Conservation (phyloP, 2,329 filamentous ascomycete species). For the Chrysoporthe austroafricana region DNA sequence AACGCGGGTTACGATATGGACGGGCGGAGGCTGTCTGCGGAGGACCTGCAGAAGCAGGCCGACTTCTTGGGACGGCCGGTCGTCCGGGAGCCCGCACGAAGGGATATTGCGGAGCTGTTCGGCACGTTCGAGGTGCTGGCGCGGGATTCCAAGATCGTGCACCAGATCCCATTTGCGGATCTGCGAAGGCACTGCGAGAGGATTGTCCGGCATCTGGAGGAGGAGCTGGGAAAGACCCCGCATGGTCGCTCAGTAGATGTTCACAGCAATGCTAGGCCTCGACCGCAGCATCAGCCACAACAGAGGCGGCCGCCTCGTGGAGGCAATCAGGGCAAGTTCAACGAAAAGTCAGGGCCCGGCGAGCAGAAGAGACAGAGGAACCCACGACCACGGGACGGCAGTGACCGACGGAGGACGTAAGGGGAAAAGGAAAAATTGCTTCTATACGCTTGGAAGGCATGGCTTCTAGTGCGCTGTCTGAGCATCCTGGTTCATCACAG, state of each 20-base stretch:
- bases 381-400: background rate
- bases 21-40: constrained; percentile 25
- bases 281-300: background rate
- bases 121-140: constrained; percentile 30
- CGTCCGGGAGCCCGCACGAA: background rate
- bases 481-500: no score
- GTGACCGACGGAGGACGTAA: background rate
- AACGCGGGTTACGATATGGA: constrained; percentile 32
- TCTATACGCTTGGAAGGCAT: no score
- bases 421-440: no score
- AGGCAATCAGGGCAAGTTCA: background rate
- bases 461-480: no score
- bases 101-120: constrained; percentile 23
- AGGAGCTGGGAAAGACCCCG: constrained; percentile 8
- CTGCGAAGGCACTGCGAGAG: constrained; percentile 23
- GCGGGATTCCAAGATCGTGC: constrained; percentile 14
- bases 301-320: background rate
- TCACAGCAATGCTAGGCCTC: background rate
- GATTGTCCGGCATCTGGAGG: constrained; percentile 27
- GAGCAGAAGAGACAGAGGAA: background rate
- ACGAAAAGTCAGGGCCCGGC: background rate
- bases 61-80: background rate
- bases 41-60: background rate
- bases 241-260: background rate
- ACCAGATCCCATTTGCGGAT: constrained; percentile 7